These are phyloP conservation scores for Pseudozyma pruni DNA, from an alignment of 1,284 basidiomycete genomes.

Conservation along the genomic window DNA sequence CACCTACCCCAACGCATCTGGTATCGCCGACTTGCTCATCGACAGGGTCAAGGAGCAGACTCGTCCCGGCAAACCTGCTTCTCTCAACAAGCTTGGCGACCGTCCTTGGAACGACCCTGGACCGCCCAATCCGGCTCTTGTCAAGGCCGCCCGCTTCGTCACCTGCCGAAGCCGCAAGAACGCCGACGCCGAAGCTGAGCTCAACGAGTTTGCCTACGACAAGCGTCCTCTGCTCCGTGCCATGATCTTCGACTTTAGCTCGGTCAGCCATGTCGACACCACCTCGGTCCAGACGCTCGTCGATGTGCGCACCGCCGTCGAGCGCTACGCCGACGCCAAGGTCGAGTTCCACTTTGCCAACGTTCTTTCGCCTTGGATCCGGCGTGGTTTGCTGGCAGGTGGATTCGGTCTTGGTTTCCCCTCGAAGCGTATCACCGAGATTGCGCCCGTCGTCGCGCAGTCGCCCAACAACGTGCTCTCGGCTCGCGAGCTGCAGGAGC, in stretches of 20 bases:
- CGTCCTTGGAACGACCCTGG: conserved; percentile 94
- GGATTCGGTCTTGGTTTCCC: conserved; percentile 46
- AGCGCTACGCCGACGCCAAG: conserved; percentile 83
- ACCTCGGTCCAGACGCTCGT: conserved; percentile 91
- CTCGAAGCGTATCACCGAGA: conserved; percentile 46
- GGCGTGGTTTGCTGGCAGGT: conserved; percentile 67
- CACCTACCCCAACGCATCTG: conserved; percentile 89
- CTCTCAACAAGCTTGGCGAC: conserved; percentile 70
- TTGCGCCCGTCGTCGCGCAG: conserved; percentile 76
- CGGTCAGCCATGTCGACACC: conserved; percentile 76
- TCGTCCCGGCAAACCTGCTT: conserved; percentile 73
- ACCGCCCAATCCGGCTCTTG: conserved; percentile 57
- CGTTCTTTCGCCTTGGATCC: conserved; percentile 92
- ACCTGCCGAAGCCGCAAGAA: conserved; percentile 45
- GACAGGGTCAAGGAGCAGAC: conserved; percentile 83
- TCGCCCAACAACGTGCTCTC: conserved; percentile 29
- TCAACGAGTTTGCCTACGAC: conserved; percentile 59
- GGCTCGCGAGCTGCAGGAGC: conserved; percentile 29
- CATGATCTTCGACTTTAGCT: conserved; percentile 89
- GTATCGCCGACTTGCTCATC: conserved; percentile 80
- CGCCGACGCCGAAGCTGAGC: conserved; percentile 47
- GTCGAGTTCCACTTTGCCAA: conserved; percentile 89
- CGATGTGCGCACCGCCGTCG: conserved; percentile 85
- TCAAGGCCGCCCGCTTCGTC: conserved; percentile 41
- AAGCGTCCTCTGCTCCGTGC: conserved; percentile 79